Percentiles rank a stretch among this genome's conserved stretches.
These are phyloP conservation scores for Talaromyces sp. DNA, from an alignment of 2,329 filamentous ascomycete genomes.

Conservation along the genomic window DNA sequence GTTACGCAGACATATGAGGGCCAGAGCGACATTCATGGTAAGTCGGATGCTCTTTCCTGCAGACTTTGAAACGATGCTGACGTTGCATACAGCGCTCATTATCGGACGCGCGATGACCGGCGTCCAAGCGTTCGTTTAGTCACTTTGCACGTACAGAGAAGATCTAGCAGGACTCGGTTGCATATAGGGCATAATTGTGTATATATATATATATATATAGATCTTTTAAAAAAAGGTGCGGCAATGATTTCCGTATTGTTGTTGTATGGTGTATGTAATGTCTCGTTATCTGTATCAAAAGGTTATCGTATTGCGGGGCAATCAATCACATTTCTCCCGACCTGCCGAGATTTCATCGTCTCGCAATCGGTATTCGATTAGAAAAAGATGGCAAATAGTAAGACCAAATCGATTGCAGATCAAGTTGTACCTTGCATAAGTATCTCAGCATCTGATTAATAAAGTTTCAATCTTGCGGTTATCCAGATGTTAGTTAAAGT, in stretches of 20 bases:
- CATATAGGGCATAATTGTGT: not conserved
- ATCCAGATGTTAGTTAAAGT: not conserved
- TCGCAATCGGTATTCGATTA: not conserved
- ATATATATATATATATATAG: not conserved
- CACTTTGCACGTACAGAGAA: slow-evolving; percentile 18
- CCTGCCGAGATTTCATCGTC: not conserved
- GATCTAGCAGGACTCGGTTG: not conserved
- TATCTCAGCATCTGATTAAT: not conserved
- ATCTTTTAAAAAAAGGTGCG: not conserved
- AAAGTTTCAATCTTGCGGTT: not conserved
- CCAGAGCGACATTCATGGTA: slow-evolving; percentile 95
- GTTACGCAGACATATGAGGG: slow-evolving; percentile 98
- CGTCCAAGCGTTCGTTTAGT: slow-evolving; percentile 72
- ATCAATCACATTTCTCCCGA: not conserved
- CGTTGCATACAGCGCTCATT: slow-evolving; percentile 57
- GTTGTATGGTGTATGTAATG: slow-evolving; percentile 4
- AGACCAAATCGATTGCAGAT: not conserved
- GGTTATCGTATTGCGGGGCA: slow-evolving; percentile 5
- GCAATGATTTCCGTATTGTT: not conserved
- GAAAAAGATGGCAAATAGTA: not conserved
- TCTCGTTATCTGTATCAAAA: not conserved
- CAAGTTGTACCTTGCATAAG: not conserved
- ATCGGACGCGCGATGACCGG: slow-evolving; percentile 67
- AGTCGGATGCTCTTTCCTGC: slow-evolving; percentile 42
- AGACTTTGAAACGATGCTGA: slow-evolving; percentile 30